Evolutionary conservation across 805 yeast genomes (phyloP).

Genomic region (Candida michaelii): DNA sequence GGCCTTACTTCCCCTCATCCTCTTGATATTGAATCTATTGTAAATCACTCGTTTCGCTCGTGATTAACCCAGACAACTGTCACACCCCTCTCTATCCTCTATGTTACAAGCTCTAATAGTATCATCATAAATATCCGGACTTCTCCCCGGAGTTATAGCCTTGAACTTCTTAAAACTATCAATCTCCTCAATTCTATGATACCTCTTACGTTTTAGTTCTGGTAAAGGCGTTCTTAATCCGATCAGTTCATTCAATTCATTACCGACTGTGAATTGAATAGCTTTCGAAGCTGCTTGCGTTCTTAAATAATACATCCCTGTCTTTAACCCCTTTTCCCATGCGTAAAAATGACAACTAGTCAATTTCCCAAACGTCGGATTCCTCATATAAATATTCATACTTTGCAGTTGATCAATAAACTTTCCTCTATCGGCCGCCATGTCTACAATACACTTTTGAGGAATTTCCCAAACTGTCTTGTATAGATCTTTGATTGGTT

Average conservation of each 20-base stretch:
- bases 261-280: slow-evolving; percentile 32
- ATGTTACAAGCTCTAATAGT: slow-evolving; percentile 33
- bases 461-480: slow-evolving; percentile 97
- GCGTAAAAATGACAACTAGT: slow-evolving; percentile 46
- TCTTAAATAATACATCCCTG: slow-evolving; percentile 41
- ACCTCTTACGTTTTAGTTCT: slow-evolving; percentile 23
- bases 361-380: slow-evolving; percentile 38
- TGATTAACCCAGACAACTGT: slow-evolving; percentile 40
- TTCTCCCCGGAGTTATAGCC: slow-evolving; percentile 10
- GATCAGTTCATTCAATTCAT: slow-evolving; percentile 16
- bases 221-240: slow-evolving; percentile 2
- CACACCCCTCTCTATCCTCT: slow-evolving; percentile 32
- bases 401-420: slow-evolving; percentile 59
- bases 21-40: too few species aligned
- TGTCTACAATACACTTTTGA: slow-evolving; percentile 78
- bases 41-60: background rate
- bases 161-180: slow-evolving; percentile 3
- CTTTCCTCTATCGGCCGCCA: slow-evolving; percentile 79
- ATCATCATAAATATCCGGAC: slow-evolving; percentile 31
- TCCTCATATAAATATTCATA: slow-evolving; percentile 39
- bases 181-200: slow-evolving; percentile 17
- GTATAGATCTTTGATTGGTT: slow-evolving; percentile 71
- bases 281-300: slow-evolving; percentile 40
- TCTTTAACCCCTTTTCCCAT: slow-evolving; percentile 39
- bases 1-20: too few species aligned